Percentiles rank a stretch among this genome's conserved stretches.
Evolutionary conservation across 257 asterid genomes (phyloP).

Genomic region (Nemophila menziesii): DNA sequence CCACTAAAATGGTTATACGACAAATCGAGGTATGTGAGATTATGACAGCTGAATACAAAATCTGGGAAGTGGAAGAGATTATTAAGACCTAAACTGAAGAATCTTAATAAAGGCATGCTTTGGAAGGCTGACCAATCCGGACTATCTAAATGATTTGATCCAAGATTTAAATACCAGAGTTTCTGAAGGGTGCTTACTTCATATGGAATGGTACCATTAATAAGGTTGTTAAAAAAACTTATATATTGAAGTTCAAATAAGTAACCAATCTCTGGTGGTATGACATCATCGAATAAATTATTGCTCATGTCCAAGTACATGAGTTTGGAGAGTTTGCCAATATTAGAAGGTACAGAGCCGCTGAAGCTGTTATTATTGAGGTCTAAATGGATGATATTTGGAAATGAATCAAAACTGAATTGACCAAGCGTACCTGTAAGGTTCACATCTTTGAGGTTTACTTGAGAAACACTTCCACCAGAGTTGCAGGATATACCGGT

Average conservation of each 20-base stretch:
- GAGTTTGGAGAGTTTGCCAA: constrained; percentile 39
- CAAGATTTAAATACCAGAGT: constrained; percentile 44
- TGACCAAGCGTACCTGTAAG: constrained; percentile 31
- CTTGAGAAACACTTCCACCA: constrained; percentile 26
- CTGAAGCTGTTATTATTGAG: constrained; percentile 31
- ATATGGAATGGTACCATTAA: constrained; percentile 40
- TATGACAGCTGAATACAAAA: constrained; percentile 39
- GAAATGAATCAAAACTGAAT: constrained; percentile 35
- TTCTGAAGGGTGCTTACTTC: constrained; percentile 50
- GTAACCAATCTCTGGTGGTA: constrained; percentile 56
- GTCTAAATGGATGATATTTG: constrained; percentile 28
- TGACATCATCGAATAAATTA: constrained; percentile 25
- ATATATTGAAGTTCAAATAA: constrained; percentile 34
- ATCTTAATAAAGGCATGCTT: constrained; percentile 39
- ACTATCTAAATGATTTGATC: constrained; percentile 42
- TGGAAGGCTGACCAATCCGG: constrained; percentile 52
- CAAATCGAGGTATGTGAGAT: constrained; percentile 55
- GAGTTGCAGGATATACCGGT: constrained; percentile 36
- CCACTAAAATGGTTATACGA: constrained; percentile 46
- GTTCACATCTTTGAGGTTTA: constrained; percentile 24
- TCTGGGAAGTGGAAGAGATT: constrained; percentile 41
- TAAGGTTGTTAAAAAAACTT: constrained; percentile 37
- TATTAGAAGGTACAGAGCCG: constrained; percentile 52
- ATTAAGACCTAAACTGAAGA: constrained; percentile 37
- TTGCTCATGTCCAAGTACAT: constrained; percentile 51